These are phyloP conservation scores for Russula earlei DNA, from an alignment of 768 basidiomycete species.

Conservation along the genomic window DNA sequence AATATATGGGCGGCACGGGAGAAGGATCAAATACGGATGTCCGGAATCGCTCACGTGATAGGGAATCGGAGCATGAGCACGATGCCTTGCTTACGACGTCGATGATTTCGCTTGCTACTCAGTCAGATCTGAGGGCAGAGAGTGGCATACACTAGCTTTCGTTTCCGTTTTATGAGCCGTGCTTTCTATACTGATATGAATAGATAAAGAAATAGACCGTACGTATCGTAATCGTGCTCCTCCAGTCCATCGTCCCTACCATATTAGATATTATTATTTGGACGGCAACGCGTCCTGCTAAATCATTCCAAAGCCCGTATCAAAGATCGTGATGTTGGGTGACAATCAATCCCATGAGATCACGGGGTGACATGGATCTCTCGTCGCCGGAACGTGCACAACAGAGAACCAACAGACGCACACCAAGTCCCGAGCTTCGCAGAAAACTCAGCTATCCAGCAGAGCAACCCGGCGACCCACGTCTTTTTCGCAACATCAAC, in stretches of 20 bases:
- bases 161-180: not conserved
- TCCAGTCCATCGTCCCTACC: not conserved
- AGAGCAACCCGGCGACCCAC: not conserved
- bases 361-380: not conserved
- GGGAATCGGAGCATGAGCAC: not conserved
- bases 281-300: not conserved
- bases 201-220: not conserved
- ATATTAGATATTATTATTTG: not conserved
- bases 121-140: slow-evolving; percentile 7
- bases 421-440: not conserved
- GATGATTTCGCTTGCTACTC: not conserved
- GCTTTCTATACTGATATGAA: not conserved
- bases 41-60: not conserved
- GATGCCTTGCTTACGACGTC: not conserved
- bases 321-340: too few relatives aligned
- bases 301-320: not conserved
- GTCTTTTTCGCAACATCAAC: not conserved
- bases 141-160: not conserved
- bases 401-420: not conserved
- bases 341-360: not conserved
- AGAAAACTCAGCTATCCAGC: not conserved
- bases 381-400: not conserved
- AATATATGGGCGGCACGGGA: not conserved
- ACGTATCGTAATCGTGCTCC: not conserved
- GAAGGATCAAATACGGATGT: not conserved